These are phyloP conservation scores for Annulohypoxylon nitens DNA, from an alignment of 495 filamentous ascomycete genomes.

Conservation along the genomic window DNA sequence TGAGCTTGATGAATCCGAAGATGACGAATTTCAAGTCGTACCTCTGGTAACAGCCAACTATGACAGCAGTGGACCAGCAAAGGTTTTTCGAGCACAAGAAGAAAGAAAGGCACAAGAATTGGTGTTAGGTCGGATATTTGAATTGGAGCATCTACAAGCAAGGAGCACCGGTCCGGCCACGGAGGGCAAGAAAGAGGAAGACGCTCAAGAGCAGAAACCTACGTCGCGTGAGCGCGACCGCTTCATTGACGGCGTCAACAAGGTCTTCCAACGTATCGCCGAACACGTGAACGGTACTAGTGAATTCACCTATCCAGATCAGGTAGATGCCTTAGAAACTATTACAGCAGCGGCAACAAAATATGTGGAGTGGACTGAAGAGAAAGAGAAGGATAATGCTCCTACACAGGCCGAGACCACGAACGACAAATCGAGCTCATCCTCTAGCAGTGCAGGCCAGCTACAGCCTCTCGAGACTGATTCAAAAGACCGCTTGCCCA, in stretches of 20 bases:
- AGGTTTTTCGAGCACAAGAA: slow-evolving; percentile 59
- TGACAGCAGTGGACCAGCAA: slow-evolving; percentile 55
- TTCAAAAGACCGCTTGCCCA: slow-evolving; percentile 21
- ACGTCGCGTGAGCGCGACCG: slow-evolving; percentile 47
- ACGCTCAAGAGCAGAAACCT: slow-evolving; percentile 44
- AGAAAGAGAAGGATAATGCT: slow-evolving; percentile 23
- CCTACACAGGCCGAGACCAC: neutral
- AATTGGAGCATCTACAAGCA: slow-evolving; percentile 55
- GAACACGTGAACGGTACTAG: slow-evolving; percentile 49
- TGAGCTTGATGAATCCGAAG: slow-evolving; percentile 67
- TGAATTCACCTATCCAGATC: slow-evolving; percentile 43
- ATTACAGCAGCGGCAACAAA: slow-evolving; percentile 61
- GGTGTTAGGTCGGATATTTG: slow-evolving; percentile 67
- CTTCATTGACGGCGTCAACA: slow-evolving; percentile 60
- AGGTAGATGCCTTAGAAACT: slow-evolving; percentile 57
- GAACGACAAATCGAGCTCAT: neutral
- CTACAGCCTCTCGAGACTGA: neutral
- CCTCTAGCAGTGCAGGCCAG: slow-evolving; percentile 15
- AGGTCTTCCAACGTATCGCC: slow-evolving; percentile 53
- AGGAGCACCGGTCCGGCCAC: slow-evolving; percentile 46
- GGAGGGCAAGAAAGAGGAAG: slow-evolving; percentile 50
- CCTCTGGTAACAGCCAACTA: slow-evolving; percentile 38
- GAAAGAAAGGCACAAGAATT: slow-evolving; percentile 67
- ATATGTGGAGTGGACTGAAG: slow-evolving; percentile 56
- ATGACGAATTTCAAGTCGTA: slow-evolving; percentile 58